Evolutionary conservation across 2,329 filamentous ascomycete species (phyloP).

Genomic region (Colletotrichum musicola): DNA sequence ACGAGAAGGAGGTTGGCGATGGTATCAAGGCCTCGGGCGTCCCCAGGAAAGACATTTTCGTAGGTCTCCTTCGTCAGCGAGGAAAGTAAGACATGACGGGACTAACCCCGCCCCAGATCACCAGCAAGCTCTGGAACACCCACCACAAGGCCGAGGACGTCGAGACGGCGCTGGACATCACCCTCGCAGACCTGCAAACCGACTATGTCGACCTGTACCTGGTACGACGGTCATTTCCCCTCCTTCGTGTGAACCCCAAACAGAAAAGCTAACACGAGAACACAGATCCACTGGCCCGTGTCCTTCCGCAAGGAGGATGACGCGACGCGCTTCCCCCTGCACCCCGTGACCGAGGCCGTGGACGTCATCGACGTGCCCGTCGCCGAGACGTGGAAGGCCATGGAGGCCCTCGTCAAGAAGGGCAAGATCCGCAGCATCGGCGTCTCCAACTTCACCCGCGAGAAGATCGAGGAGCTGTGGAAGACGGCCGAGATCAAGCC

Average conservation of each 20-base stretch:
- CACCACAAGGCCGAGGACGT: constrained; percentile 47
- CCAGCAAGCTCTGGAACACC: constrained; percentile 52
- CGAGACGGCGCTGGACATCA: constrained; percentile 46
- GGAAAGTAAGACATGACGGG: too few relatives aligned
- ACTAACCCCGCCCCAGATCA: constrained; percentile 28
- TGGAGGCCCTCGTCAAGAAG: constrained; percentile 68
- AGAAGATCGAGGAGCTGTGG: constrained; percentile 66
- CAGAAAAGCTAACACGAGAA: constrained; percentile 15
- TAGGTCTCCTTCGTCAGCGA: not conserved
- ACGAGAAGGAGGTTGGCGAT: constrained; percentile 66
- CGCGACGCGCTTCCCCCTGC: constrained; percentile 55
- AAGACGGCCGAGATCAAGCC: constrained; percentile 59
- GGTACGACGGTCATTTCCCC: constrained; percentile 32
- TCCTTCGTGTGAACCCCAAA: not conserved
- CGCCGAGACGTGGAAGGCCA: constrained; percentile 71
- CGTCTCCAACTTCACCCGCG: constrained; percentile 69
- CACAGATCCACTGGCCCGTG: constrained; percentile 63
- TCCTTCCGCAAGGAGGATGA: constrained; percentile 59
- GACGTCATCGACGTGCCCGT: constrained; percentile 50
- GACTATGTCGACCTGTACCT: constrained; percentile 50
- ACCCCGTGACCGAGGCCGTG: constrained; percentile 61
- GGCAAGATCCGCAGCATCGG: constrained; percentile 70
- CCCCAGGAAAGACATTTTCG: constrained; percentile 64
- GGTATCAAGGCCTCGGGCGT: constrained; percentile 61
- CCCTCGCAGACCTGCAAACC: constrained; percentile 47